phyloP scores from a whole-genome alignment of 2,329 filamentous ascomycete species.

The Xylariales sp. region DNA sequence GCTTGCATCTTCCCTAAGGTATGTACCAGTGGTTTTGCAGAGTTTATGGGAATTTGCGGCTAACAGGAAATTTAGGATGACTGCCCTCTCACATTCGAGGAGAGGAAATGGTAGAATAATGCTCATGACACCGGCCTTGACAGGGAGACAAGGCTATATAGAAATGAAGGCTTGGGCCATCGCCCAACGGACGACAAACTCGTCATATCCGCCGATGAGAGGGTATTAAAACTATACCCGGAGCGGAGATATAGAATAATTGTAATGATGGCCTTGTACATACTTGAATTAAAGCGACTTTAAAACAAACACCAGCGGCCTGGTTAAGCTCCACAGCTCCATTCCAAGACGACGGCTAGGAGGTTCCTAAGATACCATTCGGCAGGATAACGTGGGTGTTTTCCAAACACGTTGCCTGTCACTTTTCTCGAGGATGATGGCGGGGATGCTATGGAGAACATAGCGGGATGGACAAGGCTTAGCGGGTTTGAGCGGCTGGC shows the following conservation, averaged over 20 bases:
- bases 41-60: conserved; percentile 29
- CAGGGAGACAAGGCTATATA: conserved; percentile 16
- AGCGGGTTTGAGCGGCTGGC: background rate
- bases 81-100: conserved; percentile 79
- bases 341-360: background rate
- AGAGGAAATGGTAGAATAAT: conserved; percentile 59
- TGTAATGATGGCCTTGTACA: conserved; percentile 41
- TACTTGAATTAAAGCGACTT: conserved; percentile 35
- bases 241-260: conserved; percentile 38
- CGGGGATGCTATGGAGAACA: too few species aligned
- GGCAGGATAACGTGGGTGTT: background rate
- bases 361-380: background rate
- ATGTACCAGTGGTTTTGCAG: conserved; percentile 51
- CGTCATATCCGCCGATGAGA: conserved; percentile 12
- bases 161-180: conserved; percentile 12
- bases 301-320: conserved; percentile 10
- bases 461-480: background rate
- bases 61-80: conserved; percentile 71
- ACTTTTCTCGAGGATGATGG: background rate
- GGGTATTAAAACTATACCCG: conserved; percentile 21
- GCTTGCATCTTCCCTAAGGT: conserved; percentile 98
- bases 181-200: conserved; percentile 8
- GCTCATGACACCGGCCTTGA: conserved; percentile 8
- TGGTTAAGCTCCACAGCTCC: too few species aligned
- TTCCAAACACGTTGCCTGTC: background rate